Percentiles rank a stretch among this genome's conserved stretches.
These are phyloP conservation scores for Cyclotella baltica DNA, from an alignment of 108 stramenopile genomes.

Conservation along the genomic window DNA sequence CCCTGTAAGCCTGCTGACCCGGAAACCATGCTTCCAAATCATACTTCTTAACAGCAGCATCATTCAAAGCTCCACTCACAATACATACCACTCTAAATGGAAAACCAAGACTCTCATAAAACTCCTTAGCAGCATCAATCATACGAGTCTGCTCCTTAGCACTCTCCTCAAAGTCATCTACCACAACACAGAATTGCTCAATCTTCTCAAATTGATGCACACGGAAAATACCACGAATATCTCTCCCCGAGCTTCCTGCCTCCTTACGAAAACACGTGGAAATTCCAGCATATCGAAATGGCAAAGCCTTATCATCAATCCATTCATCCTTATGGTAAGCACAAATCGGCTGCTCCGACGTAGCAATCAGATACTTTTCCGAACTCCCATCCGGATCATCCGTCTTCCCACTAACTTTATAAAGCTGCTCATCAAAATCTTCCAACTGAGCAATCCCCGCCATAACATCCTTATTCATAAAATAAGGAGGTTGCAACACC, in stretches of 20 bases:
- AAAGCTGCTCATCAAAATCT: conserved; percentile 99
- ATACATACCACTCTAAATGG: conserved; percentile 98
- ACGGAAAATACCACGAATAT: conserved; percentile 99
- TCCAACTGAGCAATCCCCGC: conserved; percentile 98
- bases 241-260: conserved; percentile 97
- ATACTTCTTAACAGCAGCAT: conserved; percentile 99
- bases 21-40: conserved; percentile 99
- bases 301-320: conserved; percentile 84
- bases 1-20: conserved; percentile 96
- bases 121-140: conserved; percentile 94
- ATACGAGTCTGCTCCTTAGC: conserved; percentile 91
- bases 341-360: conserved; percentile 99
- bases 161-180: conserved; percentile 92
- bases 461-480: conserved; percentile 99
- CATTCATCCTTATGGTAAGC: conserved; percentile 98
- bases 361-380: conserved; percentile 99
- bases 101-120: conserved; percentile 95
- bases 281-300: conserved; percentile 94
- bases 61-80: conserved; percentile 96
- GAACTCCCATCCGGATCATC: conserved; percentile 87
- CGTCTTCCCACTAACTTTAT: conserved; percentile 97
- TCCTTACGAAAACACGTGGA: conserved; percentile 99
- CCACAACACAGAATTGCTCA: conserved; percentile 98
- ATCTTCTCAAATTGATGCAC: conserved; percentile 99
- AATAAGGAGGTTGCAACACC: conserved; percentile 98